A percentile compares a stretch with the other conserved stretches of the same genome.
Evolutionary conservation across 805 yeast genomes (phyloP).

Genomic region (Komagataella ulmi): DNA sequence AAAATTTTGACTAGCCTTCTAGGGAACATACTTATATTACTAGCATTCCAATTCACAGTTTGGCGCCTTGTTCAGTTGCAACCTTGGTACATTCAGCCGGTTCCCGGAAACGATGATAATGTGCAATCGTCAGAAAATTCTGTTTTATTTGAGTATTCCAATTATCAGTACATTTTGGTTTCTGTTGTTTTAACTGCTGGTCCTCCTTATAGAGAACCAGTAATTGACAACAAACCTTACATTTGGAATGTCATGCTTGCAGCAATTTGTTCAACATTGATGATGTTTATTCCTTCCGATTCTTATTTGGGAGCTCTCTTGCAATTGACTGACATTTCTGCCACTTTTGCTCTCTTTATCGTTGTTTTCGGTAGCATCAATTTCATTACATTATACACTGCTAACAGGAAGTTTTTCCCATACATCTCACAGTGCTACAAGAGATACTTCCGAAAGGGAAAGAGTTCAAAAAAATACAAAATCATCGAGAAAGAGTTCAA

Average conservation of each 20-base stretch:
- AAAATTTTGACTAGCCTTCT: slow-evolving; percentile 74
- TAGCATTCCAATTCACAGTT: slow-evolving; percentile 50
- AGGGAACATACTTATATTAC: slow-evolving; percentile 56
- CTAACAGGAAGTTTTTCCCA: slow-evolving; percentile 30
- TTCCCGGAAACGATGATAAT: slow-evolving; percentile 70
- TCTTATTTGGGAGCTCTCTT: slow-evolving; percentile 52
- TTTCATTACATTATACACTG: slow-evolving; percentile 28
- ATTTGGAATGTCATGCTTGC: slow-evolving; percentile 45
- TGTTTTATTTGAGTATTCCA: slow-evolving; percentile 63
- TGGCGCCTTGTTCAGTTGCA: slow-evolving; percentile 49
- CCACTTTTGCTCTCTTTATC: slow-evolving; percentile 37
- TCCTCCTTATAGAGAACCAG: slow-evolving; percentile 82
- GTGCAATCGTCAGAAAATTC: slow-evolving; percentile 89
- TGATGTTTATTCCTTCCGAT: slow-evolving; percentile 42
- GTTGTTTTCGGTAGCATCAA: slow-evolving; percentile 32
- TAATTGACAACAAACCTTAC: slow-evolving; percentile 56
- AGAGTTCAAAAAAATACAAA: slow-evolving; percentile 23
- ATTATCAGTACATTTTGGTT: slow-evolving; percentile 77
- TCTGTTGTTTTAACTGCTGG: slow-evolving; percentile 85
- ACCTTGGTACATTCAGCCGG: slow-evolving; percentile 71
- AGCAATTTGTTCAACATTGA: slow-evolving; percentile 28
- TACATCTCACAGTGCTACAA: slow-evolving; percentile 26
- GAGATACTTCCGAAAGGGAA: slow-evolving; percentile 15
- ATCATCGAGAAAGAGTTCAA: slow-evolving; percentile 16
- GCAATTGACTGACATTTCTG: slow-evolving; percentile 57